Evolutionary conservation across 306 rosid genomes (phyloP).

Genomic region (Cercis canadensis): DNA sequence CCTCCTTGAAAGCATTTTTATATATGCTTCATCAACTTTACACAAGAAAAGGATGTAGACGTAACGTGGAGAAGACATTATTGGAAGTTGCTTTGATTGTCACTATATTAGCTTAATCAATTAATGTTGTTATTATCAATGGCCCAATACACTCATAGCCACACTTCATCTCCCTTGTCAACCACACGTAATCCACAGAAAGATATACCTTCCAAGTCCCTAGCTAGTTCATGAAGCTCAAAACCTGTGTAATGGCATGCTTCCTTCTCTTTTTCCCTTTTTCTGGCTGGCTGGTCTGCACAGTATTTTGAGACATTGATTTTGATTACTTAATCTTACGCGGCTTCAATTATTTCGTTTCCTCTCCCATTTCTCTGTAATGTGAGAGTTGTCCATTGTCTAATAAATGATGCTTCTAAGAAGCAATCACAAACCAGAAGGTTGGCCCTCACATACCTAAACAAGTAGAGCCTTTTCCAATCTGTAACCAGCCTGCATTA

Average conservation of each 20-base stretch:
- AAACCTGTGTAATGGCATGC: not conserved
- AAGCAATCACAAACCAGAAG: not conserved
- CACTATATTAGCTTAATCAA: no score
- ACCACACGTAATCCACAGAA: no score
- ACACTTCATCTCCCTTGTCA: no score
- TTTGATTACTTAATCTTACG: no score
- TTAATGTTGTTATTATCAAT: no score
- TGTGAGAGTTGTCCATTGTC: not conserved
- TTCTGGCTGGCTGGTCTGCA: not conserved
- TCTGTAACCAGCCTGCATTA: not conserved
- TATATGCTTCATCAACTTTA: no score
- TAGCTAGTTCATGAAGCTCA: not conserved
- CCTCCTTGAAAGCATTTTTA: no score
- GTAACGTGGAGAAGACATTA: no score
- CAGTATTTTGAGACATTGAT: conserved; percentile 10
- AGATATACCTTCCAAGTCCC: not conserved
- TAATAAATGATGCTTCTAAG: not conserved
- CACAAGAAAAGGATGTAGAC: no score
- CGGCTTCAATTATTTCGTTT: conserved; percentile 11
- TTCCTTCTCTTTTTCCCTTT: not conserved
- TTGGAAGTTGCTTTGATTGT: no score
- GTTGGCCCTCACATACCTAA: no score
- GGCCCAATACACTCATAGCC: no score
- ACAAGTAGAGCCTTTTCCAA: not conserved
- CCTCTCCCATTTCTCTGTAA: not conserved